Evolutionary conservation across 1,139 yeast genomes (phyloP), one percentile per base, ranked within the genome.

Genomic region (Kurtzmaniella natalensis): DNA sequence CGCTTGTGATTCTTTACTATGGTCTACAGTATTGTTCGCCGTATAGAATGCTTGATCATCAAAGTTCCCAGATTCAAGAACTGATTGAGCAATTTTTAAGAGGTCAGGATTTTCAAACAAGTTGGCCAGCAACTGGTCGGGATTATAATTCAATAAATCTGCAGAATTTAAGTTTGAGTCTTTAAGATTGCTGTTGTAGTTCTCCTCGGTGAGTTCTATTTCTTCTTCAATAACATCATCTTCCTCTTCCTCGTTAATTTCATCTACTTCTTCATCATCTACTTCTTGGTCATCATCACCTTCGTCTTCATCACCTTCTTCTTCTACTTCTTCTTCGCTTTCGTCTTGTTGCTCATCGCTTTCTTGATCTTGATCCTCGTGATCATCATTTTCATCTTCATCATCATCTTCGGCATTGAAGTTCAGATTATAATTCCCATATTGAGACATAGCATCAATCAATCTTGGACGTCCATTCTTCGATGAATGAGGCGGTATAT

Each of bases 221-320:
- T 25, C 27, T 7, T 25, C 27, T 25, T 25, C 17, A 5, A n/a
- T 10, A 7, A 5, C 28, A 8, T 19, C 26, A 20, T 26, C 34
- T 15, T 26, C 30, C 7, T 33, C 32, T 15, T 33, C 30, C 9
- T 31, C 37, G 11, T 34, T 34, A 14, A 30, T 28, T 15, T 34
- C 37, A 16, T 34, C 34, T 23, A 30, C 33, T 10, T 30, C 37
- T 20, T 32, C 35, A 3, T 32, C 35, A 22, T 32, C 37, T 15
- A 23, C 33, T 7, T 33, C 31, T 7, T 33, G 33, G 4, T 28
- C 24, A 13, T 23, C 32, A 3, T 27, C 35, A 15, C 31, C 37
- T 13, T 21, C 36, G 10, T 31, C 37, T 8, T 13, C 28, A 18
- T 33, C 36, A 4, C 18, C 35, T 14, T 3, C 18, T 9, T 26